Evolutionary conservation across 129 eudicot species (phyloP), one percentile per base, ranked within the genome.

Genomic region (Helianthus annuus): DNA sequence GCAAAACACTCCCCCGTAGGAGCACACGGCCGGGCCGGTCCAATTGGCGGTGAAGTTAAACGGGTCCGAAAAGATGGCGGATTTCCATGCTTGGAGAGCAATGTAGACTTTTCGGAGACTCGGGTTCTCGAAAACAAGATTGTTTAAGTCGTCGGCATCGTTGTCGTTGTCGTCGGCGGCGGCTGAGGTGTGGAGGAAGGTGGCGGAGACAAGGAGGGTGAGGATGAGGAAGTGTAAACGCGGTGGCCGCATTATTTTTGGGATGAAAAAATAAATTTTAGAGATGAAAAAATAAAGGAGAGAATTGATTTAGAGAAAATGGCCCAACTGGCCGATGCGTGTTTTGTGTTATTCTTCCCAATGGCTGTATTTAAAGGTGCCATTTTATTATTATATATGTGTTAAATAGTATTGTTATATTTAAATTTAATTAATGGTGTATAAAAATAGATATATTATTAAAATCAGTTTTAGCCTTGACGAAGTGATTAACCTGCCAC

Each of bases 1-100:
- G 46, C 97, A 94, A 40, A 72, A 94, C 15, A 94, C 88, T 0
- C 97, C 99, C 6, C 66, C 75, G 70, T 90, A 94, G 38, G 85
- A 65, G 69, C 99, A 94, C 16, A 94, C 96, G 4, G 82, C 72
- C 1, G 97, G 65, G 15, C 99, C 97, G 0, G 69, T 85, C 99
- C 99, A 94, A 58, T 83, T 90, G 12, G 87, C 63, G 6, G 99
- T 94, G 70, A 90, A 85, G 80, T 88, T 88, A 16, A 71, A 78
- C 0, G 99, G 99, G 79, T 91, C 97, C 12, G 97, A 91, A 42
- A 84, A 72, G 42, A 91, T 86, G 54, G 92, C 90, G 7, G 71
- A 3, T 71, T 90, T 94, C 97, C 97, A 90, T 32, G 99, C 87
- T 74, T 94, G 99, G 5, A 94, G 80, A 4, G 97, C 99, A 79